These are phyloP conservation scores for Neobulgaria alba DNA, from an alignment of 2,329 filamentous ascomycete species.

Conservation along the genomic window DNA sequence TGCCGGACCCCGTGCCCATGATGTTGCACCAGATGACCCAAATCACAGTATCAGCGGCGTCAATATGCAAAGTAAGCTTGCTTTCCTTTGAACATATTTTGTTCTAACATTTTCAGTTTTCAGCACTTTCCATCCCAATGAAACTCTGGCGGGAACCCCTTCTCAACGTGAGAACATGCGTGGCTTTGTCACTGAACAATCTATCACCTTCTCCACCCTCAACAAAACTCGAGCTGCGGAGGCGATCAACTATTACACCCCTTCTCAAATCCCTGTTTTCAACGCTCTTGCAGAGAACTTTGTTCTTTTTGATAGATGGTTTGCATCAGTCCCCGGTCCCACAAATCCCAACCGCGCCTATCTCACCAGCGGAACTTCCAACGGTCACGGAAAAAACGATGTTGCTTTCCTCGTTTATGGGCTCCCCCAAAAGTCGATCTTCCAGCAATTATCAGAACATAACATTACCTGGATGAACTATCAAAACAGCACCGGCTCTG, in stretches of 20 bases:
- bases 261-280: conserved; percentile 34
- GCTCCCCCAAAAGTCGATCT: conserved; percentile 33
- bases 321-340: conserved; percentile 32
- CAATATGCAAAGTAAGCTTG: conserved; percentile 30
- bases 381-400: conserved; percentile 33
- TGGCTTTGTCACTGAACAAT: conserved; percentile 36
- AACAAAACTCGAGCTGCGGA: conserved; percentile 33
- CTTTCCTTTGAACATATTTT: background rate
- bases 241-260: conserved; percentile 36
- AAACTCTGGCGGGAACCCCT: conserved; percentile 13
- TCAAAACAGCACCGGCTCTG: conserved; percentile 32
- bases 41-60: conserved; percentile 35
- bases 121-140: conserved; percentile 31
- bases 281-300: conserved; percentile 35
- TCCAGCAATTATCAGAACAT: conserved; percentile 33
- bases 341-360: conserved; percentile 30
- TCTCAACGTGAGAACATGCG: conserved; percentile 27
- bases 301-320: conserved; percentile 37
- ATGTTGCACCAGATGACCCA: conserved; percentile 35
- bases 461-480: conserved; percentile 39
- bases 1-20: conserved; percentile 30
- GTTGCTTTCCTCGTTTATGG: conserved; percentile 28
- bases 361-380: conserved; percentile 33
- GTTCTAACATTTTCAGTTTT: conserved; percentile 22
- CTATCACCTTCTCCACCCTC: conserved; percentile 29